Percentiles rank a stretch among this genome's conserved stretches.
These are phyloP conservation scores for Megacollybia marginata DNA, from an alignment of 768 basidiomycete genomes.

Conservation along the genomic window DNA sequence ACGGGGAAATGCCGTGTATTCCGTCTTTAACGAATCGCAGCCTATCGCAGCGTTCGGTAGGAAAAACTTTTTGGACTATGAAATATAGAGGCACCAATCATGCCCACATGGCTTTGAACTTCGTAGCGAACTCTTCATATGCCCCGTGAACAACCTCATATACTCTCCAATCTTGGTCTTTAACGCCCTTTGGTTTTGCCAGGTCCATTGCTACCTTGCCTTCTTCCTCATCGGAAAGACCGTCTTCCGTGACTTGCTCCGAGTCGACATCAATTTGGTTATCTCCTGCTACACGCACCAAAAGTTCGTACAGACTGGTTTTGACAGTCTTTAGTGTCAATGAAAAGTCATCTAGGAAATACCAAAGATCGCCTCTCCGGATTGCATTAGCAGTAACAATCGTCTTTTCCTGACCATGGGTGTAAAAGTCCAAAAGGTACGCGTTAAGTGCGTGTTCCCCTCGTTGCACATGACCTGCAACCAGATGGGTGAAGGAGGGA, in stretches of 20 bases:
- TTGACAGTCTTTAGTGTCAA: constrained; percentile 44
- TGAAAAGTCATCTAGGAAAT: constrained; percentile 49
- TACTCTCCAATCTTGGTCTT: constrained; percentile 46
- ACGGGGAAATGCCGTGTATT: too few species aligned
- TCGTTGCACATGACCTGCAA: not conserved
- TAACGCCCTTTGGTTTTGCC: constrained; percentile 30
- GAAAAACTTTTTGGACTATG: too few species aligned
- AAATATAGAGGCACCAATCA: constrained; percentile 4
- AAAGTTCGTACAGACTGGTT: constrained; percentile 40
- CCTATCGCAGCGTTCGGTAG: too few species aligned
- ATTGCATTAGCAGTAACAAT: constrained; percentile 49
- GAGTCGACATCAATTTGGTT: constrained; percentile 17
- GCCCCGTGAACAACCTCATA: constrained; percentile 40
- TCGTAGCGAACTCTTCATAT: constrained; percentile 44
- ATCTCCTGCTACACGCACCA: constrained; percentile 16
- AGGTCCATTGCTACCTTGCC: constrained; percentile 7
- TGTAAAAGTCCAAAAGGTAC: constrained; percentile 63
- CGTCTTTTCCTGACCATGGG: constrained; percentile 49
- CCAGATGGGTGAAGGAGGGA: constrained; percentile 35
- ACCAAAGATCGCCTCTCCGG: constrained; percentile 60
- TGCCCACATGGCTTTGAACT: constrained; percentile 63
- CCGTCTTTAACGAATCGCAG: too few species aligned
- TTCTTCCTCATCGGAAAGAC: constrained; percentile 2
- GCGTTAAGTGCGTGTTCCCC: constrained; percentile 41
- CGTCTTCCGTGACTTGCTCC: not conserved